Evolutionary conservation across 495 filamentous ascomycete genomes (phyloP).

Genomic region (Penicillium canescens): DNA sequence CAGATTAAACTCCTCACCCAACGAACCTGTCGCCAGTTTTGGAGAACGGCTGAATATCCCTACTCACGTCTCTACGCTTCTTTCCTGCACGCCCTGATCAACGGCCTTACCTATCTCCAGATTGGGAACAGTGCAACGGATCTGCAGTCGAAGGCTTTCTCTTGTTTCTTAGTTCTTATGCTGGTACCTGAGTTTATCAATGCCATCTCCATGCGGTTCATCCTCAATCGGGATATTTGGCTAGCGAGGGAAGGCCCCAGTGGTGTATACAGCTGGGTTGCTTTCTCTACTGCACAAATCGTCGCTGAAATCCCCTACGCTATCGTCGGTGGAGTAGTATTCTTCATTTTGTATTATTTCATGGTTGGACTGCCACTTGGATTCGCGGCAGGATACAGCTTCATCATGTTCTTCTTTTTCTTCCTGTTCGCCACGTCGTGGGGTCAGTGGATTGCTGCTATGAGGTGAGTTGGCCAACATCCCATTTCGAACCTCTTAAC

Average conservation of each 20-base stretch:
- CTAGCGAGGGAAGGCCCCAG: constrained; percentile 74
- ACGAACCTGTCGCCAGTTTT: constrained; percentile 67
- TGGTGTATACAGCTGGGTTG: constrained; percentile 72
- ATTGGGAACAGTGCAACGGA: constrained; percentile 65
- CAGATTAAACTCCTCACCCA: constrained; percentile 65
- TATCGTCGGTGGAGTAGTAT: constrained; percentile 66
- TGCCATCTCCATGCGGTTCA: constrained; percentile 76
- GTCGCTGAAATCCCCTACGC: constrained; percentile 76
- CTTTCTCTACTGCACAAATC: constrained; percentile 70
- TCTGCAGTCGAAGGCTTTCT: constrained; percentile 77
- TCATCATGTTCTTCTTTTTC: constrained; percentile 77
- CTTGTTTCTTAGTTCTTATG: constrained; percentile 79
- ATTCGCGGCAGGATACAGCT: constrained; percentile 72
- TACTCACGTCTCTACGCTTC: constrained; percentile 82
- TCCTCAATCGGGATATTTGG: constrained; percentile 66
- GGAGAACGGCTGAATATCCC: constrained; percentile 74
- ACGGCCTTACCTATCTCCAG: constrained; percentile 72
- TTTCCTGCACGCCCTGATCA: constrained; percentile 70
- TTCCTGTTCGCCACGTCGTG: constrained; percentile 76
- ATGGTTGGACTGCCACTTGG: constrained; percentile 62
- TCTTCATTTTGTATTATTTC: constrained; percentile 75
- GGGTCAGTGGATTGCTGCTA: constrained; percentile 67
- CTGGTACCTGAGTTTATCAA: constrained; percentile 74
- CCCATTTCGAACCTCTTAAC: background rate
- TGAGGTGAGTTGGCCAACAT: constrained; percentile 41